Evolutionary conservation across 2,329 filamentous ascomycete species (phyloP), one percentile per base, ranked within the genome.

Genomic region (Bipolaris oryzae): DNA sequence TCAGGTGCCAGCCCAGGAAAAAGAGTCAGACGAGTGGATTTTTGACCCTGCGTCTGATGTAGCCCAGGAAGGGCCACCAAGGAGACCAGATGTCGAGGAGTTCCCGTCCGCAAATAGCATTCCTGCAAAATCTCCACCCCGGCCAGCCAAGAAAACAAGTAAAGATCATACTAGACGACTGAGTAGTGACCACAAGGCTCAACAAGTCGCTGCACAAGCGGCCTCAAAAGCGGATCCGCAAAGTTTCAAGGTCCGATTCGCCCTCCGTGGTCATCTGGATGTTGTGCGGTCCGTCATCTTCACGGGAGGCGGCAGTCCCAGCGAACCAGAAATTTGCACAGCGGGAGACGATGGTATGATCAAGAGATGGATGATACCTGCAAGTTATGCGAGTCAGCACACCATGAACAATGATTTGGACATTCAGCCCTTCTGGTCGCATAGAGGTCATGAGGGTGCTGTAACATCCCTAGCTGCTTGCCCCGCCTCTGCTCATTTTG

Each of bases 251-350:
- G 89, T 98, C 56, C 87, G 92, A 48, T 98, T 96, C 72, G 94
- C 92, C 4, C 83, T 99, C 4, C 85, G 94, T 49, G 95, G 95
- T 1, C 95, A 99, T 75, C 84, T 99, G 1, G 92, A 98, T 73
- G 93, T 96, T 2, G 92, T 99, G 5, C 89, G 95, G 38, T 92
- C 92, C 1, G 91, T 98, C 56, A 96, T 97, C 62, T 99, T 99
- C 78, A 98, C 93, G 1, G 95, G 95, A 21, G 95, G 95, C 39
- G 95, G 95, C 59, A 97, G 92, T 70, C 93, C 93, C 3, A 92
- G 91, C 3, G 95, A 99, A 73, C 95, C 95, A 1, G 95, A 99
- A 76, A 94, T 99, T 51, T 98, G 94, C 77, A 99, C 94, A 3
- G 92, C 91, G 47, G 92, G 94, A 53, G 95, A 99, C 69, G 95